These are phyloP conservation scores for Clavaria fumosa DNA, from an alignment of 768 basidiomycete species.

Conservation along the genomic window DNA sequence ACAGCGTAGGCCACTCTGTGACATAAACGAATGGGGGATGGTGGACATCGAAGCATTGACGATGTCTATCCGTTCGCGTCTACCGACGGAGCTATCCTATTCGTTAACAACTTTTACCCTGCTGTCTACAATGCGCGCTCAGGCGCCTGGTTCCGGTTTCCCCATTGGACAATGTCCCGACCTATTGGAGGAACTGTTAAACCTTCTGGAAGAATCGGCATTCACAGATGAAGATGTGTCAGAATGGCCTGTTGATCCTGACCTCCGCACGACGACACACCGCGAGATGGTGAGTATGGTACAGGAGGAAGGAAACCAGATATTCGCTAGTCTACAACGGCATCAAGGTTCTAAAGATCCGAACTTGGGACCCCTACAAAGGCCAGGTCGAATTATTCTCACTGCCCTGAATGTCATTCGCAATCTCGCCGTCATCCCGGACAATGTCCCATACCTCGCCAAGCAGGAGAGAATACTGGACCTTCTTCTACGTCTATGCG, in stretches of 20 bases:
- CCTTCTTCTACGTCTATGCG: constrained; percentile 54
- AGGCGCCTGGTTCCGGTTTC: constrained; percentile 50
- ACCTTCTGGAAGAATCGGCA: constrained; percentile 71
- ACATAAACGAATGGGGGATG: constrained; percentile 73
- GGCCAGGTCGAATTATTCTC: constrained; percentile 53
- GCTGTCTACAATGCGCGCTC: constrained; percentile 62
- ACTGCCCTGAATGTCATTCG: constrained; percentile 68
- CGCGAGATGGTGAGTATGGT: constrained; percentile 44
- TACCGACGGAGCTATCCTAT: constrained; percentile 76
- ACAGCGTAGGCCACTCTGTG: constrained; percentile 45
- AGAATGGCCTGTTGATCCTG: constrained; percentile 14
- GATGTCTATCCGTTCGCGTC: constrained; percentile 81
- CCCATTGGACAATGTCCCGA: constrained; percentile 64
- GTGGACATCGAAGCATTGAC: constrained; percentile 87
- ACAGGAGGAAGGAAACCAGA: constrained; percentile 39
- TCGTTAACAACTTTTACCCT: constrained; percentile 77
- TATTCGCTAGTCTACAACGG: constrained; percentile 40
- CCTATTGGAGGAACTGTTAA: constrained; percentile 73
- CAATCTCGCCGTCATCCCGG: constrained; percentile 61
- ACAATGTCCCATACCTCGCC: constrained; percentile 57
- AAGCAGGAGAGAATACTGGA: constrained; percentile 48
- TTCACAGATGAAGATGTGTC: constrained; percentile 35
- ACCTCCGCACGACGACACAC: constrained; percentile 39
- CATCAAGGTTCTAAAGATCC: constrained; percentile 37
- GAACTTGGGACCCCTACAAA: constrained; percentile 41